Evolutionary conservation across 1,284 basidiomycete genomes (phyloP).

Genomic region (Wolfiporia cocos): DNA sequence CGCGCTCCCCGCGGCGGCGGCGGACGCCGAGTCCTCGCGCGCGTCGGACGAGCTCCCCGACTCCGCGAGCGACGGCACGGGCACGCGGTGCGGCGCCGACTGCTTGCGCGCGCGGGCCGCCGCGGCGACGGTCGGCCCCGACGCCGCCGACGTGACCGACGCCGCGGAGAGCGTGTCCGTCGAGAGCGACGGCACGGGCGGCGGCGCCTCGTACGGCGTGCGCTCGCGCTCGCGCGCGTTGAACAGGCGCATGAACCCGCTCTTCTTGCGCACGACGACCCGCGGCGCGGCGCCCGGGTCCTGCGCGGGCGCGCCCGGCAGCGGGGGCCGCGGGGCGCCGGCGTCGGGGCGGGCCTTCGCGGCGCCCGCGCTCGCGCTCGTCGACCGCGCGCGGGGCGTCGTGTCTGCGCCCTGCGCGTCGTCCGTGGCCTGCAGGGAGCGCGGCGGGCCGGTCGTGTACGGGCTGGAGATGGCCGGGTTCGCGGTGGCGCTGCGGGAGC

Average conservation of each 20-base stretch:
- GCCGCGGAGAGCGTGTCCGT: slow-evolving; percentile 23
- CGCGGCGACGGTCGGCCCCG: too few species aligned
- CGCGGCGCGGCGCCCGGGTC: slow-evolving; percentile 11
- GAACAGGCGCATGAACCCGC: slow-evolving; percentile 77
- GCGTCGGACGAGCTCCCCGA: slow-evolving; percentile 16
- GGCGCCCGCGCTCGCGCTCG: slow-evolving; percentile 47
- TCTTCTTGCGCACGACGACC: slow-evolving; percentile 43
- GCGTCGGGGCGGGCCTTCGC: slow-evolving; percentile 36
- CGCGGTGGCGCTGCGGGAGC: slow-evolving; percentile 44
- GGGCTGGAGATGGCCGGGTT: slow-evolving; percentile 26
- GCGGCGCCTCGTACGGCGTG: slow-evolving; percentile 29
- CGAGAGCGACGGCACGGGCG: slow-evolving; percentile 47
- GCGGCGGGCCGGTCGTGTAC: slow-evolving; percentile 10
- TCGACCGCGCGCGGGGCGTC: slow-evolving; percentile 37
- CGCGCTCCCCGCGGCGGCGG: slow-evolving; percentile 20
- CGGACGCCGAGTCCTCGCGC: slow-evolving; percentile 11
- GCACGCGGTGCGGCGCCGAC: slow-evolving; percentile 33
- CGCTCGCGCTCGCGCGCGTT: slow-evolving; percentile 44
- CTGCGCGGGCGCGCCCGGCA: slow-evolving; percentile 43
- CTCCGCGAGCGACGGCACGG: slow-evolving; percentile 33
- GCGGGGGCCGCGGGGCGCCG: slow-evolving; percentile 26
- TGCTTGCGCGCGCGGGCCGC: slow-evolving; percentile 13
- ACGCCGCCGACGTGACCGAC: slow-evolving; percentile 10
- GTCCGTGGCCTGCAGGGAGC: slow-evolving; percentile 7
- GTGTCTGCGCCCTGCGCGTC: slow-evolving; percentile 9